Conservation (phyloP, 2,329 filamentous ascomycete genomes). For the Fusarium sp. region DNA sequence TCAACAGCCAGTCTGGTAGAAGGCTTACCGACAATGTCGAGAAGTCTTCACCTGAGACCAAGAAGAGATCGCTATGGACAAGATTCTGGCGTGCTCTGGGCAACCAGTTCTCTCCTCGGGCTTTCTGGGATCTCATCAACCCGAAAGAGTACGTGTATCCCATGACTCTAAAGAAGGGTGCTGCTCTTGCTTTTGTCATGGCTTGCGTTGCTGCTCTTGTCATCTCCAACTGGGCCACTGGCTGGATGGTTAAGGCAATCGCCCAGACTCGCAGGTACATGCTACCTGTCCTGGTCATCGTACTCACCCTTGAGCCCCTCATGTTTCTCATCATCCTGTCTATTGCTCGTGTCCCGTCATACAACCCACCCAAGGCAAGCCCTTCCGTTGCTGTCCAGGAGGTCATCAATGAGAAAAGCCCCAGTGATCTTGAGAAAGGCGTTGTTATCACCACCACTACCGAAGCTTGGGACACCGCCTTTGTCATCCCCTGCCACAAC, state of each 20-base stretch:
- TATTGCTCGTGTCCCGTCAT: not conserved
- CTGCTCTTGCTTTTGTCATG: not conserved
- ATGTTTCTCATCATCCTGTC: slow-evolving; percentile 18
- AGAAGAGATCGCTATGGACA: not conserved
- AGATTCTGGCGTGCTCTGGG: not conserved
- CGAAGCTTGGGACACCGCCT: not conserved
- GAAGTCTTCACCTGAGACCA: not conserved
- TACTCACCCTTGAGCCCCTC: slow-evolving; percentile 8
- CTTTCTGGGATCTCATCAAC: slow-evolving; percentile 11
- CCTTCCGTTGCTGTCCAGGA: not conserved
- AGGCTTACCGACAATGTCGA: not conserved
- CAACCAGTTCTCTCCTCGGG: not conserved
- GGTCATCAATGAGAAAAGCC: not conserved
- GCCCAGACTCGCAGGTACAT: slow-evolving; percentile 5
- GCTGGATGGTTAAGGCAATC: slow-evolving; percentile 1
- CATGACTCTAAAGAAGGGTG: slow-evolving; percentile 1
- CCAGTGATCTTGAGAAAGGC: not conserved
- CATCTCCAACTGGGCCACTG: not conserved
- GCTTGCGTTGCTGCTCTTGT: not conserved
- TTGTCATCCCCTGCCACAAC: slow-evolving; percentile 8
- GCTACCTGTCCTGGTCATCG: slow-evolving; percentile 4
- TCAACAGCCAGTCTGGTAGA: not conserved
- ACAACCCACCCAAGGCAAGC: not conserved
- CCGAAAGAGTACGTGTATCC: not conserved
- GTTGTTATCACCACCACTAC: not conserved